Base-by-base conservation (phyloP, 192 early-diverging fungal species). In the Diversispora epigaea region DNA sequence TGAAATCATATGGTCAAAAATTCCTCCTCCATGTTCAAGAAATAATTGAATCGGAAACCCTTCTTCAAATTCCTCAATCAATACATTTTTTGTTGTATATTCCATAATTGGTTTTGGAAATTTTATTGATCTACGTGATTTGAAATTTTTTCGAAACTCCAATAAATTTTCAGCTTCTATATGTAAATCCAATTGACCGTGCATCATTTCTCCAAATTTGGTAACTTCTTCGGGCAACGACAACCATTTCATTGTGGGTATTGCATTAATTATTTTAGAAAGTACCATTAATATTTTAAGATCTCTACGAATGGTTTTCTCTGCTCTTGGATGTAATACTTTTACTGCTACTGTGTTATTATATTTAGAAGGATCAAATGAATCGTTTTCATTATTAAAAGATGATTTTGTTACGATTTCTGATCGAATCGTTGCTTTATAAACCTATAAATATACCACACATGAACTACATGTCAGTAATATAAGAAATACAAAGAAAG, bases 191-290 rank as follows among this genome's bases (percentile, higher is more conserved):
- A 96, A 79, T 78, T 99, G 97, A 40, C 89, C 86, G 47, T 84
- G 81, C 95, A 99, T 97, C 95, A 99, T 97, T 4, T 79, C 73
- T 40, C 91, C 91, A 88, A 99, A 99, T 54, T 92, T 89, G 0
- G 71, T 77, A 9, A 97, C 94, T 79, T 99, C 96, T 41, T 98
- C 93, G 0, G 92, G 94, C 7, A 99, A 77, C 4, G 90, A 90
- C 15, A 99, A 84, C 93, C 94, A 98, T 32, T 90, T 80, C 68
- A 94, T 86, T 10, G 84, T 91, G 0, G 97, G 97, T 25, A 99
- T 85, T 56, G 74, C 52, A 22, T 88, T 82, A 6, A 96, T 78
- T 39, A 91, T 22, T 12, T 67, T 75, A 11, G 94, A 94, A 54
- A 90, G 88, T 62, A 84, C 83, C 11, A 73, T 61, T 86, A 99